phyloP scores from a whole-genome alignment of 2,329 filamentous ascomycete genomes.

The Cladobotryum mycophilum region DNA sequence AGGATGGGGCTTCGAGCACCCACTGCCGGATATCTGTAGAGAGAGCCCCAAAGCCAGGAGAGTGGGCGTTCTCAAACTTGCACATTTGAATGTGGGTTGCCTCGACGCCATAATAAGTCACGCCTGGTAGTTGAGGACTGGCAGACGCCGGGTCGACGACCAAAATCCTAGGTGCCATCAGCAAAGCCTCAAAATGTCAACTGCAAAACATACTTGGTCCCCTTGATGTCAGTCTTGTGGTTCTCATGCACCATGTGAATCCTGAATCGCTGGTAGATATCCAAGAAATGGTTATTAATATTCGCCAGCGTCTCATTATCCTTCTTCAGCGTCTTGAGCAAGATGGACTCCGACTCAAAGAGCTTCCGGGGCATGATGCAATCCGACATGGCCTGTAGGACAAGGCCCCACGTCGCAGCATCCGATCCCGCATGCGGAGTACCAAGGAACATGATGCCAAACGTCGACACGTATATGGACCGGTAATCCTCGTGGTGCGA shows the following conservation, averaged over 20 bases:
- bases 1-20: conserved; percentile 46
- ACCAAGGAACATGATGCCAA: conserved; percentile 69
- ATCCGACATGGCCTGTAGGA: conserved; percentile 62
- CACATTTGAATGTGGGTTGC: conserved; percentile 67
- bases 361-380: conserved; percentile 59
- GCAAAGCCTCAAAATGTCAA: neutral
- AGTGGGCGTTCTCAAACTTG: conserved; percentile 58
- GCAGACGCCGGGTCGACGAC: conserved; percentile 67
- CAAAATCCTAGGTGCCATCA: conserved; percentile 33
- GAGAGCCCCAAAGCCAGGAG: conserved; percentile 57
- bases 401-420: conserved; percentile 59
- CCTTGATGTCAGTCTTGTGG: conserved; percentile 62
- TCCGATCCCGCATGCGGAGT: conserved; percentile 69
- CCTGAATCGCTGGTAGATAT: conserved; percentile 63
- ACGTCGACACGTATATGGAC: conserved; percentile 68
- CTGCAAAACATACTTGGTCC: conserved; percentile 39
- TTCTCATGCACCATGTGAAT: conserved; percentile 75
- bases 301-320: conserved; percentile 69
- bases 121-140: conserved; percentile 61
- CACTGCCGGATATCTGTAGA: conserved; percentile 45
- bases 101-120: conserved; percentile 68
- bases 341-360: conserved; percentile 59
- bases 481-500: conserved; percentile 58
- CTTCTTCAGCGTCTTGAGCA: conserved; percentile 64
- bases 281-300: conserved; percentile 67